phyloP scores from a whole-genome alignment of 306 rosid genomes.

The Sechiopsis laciniata region DNA sequence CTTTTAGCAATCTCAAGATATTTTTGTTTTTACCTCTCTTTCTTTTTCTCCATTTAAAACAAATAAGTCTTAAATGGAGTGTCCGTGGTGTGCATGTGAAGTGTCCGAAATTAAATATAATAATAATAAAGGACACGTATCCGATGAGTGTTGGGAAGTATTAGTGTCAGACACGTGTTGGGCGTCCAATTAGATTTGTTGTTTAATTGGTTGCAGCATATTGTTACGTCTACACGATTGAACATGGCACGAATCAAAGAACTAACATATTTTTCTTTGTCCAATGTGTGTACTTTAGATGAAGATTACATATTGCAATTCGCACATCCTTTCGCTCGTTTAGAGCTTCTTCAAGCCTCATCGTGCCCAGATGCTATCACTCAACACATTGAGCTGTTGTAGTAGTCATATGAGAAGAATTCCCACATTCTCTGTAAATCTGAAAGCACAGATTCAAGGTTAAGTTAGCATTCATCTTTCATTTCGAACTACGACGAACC shows the following conservation, averaged over 20 bases:
- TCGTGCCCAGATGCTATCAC: slow-evolving; percentile 71
- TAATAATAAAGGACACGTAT: too few relatives aligned
- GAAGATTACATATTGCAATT: slow-evolving; percentile 85
- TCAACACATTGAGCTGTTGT: slow-evolving; percentile 61
- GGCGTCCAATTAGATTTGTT: neutral
- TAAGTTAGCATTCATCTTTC: slow-evolving; percentile 11
- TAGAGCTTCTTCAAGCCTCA: slow-evolving; percentile 80
- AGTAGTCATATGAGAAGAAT: slow-evolving; percentile 16
- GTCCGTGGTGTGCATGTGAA: too few relatives aligned
- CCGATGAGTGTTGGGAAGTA: too few relatives aligned
- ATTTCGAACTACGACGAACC: neutral
- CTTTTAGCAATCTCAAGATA: too few relatives aligned
- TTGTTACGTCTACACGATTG: neutral
- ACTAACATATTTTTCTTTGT: neutral
- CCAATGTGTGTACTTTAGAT: slow-evolving; percentile 37
- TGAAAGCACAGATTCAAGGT: neutral
- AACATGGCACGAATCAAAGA: neutral
- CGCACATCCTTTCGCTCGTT: slow-evolving; percentile 66
- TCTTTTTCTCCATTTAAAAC: too few relatives aligned
- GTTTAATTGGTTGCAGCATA: neutral
- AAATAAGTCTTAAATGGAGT: too few relatives aligned
- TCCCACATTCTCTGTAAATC: slow-evolving; percentile 6
- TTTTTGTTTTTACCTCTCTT: too few relatives aligned
- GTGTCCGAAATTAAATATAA: too few relatives aligned
- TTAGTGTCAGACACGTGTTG: too few relatives aligned